Base-by-base conservation (phyloP, 164 flowering plant species). In the Berberis thunbergii region DNA sequence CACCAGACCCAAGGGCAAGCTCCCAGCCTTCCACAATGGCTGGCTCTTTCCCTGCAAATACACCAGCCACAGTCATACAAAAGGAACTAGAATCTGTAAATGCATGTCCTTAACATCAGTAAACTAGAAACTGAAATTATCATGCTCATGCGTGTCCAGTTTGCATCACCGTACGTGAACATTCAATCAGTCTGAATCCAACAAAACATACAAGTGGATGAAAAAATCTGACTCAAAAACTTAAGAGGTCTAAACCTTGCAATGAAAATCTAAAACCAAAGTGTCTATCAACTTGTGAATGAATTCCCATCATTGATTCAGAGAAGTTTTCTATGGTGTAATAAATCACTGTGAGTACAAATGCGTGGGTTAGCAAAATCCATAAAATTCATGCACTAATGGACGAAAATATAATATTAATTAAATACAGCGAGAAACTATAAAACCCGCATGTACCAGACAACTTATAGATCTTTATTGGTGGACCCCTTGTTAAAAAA, bases 1-100 rank as follows among this genome's bases (percentile, higher is more conserved):
- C 58, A 82, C 61, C 85, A 87, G 81, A 50, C 98, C 97, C 50
- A 91, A 65, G 6, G 97, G 94, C 73, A 89, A 67, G 70, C 84
- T 91, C 63, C 97, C 96, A 2, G 77, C 81, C 70, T 70, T 78
- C 84, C 83, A 87, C 61, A 87, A 54, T 67, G 79, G 86, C 77
- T 74, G 80, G 69, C 75, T 59, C 42, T 64, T 57, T 48, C 91
- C 93, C 99, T 95, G 86, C 72, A 81, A 67, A 52, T 26, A 26
- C 26, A 41, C 63, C 13, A 2, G 3, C 10, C 54, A 40, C 55
- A 5, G 9, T 45, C 41, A 64, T 41, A 67, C 52, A 59, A 7
- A 41, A 42, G 48, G 61, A 10, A 62, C n/a, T 26, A 2, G 3
- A 38, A 10, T 26, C 26, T 26, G 26, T 26, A 56, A 55, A 44